Evolutionary conservation across 306 rosid species (phyloP).

Genomic region (Nissolia schottii): DNA sequence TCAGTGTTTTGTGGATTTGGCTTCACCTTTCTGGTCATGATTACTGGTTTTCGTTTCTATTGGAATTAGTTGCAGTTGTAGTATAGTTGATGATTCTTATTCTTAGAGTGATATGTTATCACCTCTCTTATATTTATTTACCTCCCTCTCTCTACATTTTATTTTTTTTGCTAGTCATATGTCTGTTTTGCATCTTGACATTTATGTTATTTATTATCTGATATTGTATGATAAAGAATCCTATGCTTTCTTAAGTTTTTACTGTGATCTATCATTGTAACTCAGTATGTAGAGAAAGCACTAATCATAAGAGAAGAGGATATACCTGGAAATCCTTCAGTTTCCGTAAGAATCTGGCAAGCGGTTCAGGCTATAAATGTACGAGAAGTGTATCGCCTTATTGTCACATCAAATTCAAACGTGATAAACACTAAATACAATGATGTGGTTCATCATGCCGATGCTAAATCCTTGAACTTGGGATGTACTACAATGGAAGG

Average conservation of each 20-base stretch:
- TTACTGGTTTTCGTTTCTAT: neutral
- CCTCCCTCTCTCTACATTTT: neutral
- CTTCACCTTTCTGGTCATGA: neutral
- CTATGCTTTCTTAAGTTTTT: conserved; percentile 10
- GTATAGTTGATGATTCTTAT: conserved; percentile 12
- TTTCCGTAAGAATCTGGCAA: conserved; percentile 61
- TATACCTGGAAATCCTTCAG: conserved; percentile 37
- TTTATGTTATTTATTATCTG: neutral
- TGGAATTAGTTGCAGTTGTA: conserved; percentile 3
- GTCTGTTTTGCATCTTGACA: conserved; percentile 18
- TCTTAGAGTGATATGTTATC: conserved; percentile 1
- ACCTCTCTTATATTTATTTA: neutral
- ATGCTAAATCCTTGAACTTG: conserved; percentile 16
- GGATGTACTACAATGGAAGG: conserved; percentile 24
- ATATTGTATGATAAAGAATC: conserved; percentile 16
- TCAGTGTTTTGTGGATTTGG: neutral
- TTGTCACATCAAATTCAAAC: conserved; percentile 52
- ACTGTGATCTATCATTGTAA: conserved; percentile 6
- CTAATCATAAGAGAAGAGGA: conserved; percentile 52
- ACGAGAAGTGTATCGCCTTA: conserved; percentile 67
- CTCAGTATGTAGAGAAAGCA: conserved; percentile 75
- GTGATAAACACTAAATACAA: conserved; percentile 59
- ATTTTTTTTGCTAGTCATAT: neutral
- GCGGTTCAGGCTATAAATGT: conserved; percentile 59
- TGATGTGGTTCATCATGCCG: conserved; percentile 44